Evolutionary conservation across 1,139 yeast species (phyloP), one percentile per base, ranked within the genome.

Genomic region (Saccharomyces hybrid): DNA sequence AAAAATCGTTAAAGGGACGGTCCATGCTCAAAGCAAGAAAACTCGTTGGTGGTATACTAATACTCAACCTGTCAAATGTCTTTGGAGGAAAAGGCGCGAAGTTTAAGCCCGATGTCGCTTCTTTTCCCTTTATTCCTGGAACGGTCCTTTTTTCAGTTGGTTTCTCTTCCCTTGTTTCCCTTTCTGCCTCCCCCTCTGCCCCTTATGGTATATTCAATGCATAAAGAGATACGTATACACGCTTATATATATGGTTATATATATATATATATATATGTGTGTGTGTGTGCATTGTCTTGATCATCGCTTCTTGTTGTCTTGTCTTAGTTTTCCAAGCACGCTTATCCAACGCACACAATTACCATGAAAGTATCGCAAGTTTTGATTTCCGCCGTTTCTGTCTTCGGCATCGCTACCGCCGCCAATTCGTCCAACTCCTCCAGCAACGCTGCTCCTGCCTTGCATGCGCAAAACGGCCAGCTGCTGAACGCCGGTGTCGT

Each of bases 401-500:
- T 34, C 3, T 34, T 34, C 42, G 42, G 42, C 42, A 6, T 34
- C 26, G 42, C 42, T 14, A 14, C 13, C 9, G 9, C n/a, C 34
- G 34, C 25, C 29, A 16, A 7, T 46, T 38, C 28, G 20, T 20
- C 55, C 27, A 54, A 53, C 52, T 6, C 42, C 13, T 6, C 59
- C 34, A 57, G 55, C 53, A 55, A 57, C 53, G 60, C 54, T 47
- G 52, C 57, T 16, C 42, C 42, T 34, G 42, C 42, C 5, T 34
- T 34, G 42, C 48, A 49, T 16, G 47, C 49, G 27, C 50, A 51
- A 14, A 34, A 34, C 55, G 46, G 61, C 48, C 46, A 58, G 50
- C 46, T 54, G 51, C 23, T 55, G 50, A 53, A 56, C 57, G 57
- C 57, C 48, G 60, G 59, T 50, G 56, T 58, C 34, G 55, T 55